phyloP scores from a whole-genome alignment of 164 flowering plant genomes.

The Cinnamomum micranthum region DNA sequence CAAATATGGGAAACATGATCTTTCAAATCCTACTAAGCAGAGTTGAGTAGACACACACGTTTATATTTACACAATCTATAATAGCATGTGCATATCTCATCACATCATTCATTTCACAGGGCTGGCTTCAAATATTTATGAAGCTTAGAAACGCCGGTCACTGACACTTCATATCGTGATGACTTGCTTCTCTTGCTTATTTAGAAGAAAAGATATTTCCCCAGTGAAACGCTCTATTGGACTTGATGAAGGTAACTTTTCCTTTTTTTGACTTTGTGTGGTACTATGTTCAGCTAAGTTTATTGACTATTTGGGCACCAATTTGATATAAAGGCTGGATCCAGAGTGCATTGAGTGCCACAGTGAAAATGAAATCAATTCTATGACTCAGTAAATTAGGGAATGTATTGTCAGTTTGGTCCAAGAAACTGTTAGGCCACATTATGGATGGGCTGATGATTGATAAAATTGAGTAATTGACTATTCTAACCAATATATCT shows the following conservation, averaged over 20 bases:
- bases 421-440: too few relatives aligned
- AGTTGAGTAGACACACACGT: background rate
- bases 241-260: conserved; percentile 49
- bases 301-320: background rate
- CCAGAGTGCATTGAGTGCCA: background rate
- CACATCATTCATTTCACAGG: background rate
- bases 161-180: conserved; percentile 23
- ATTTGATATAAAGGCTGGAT: background rate
- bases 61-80: background rate
- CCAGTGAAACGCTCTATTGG: conserved; percentile 19
- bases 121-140: background rate
- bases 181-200: conserved; percentile 56
- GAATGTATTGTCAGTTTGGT: too few relatives aligned
- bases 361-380: background rate
- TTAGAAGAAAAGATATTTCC: conserved; percentile 21
- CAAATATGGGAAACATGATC: background rate
- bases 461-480: too few relatives aligned
- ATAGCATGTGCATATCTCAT: background rate
- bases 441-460: too few relatives aligned
- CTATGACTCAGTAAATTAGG: background rate
- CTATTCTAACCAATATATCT: background rate
- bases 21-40: background rate
- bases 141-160: background rate
- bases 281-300: background rate
- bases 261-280: background rate